These are phyloP conservation scores for Logfia minima DNA, from an alignment of 129 eudicot genomes.

Conservation along the genomic window DNA sequence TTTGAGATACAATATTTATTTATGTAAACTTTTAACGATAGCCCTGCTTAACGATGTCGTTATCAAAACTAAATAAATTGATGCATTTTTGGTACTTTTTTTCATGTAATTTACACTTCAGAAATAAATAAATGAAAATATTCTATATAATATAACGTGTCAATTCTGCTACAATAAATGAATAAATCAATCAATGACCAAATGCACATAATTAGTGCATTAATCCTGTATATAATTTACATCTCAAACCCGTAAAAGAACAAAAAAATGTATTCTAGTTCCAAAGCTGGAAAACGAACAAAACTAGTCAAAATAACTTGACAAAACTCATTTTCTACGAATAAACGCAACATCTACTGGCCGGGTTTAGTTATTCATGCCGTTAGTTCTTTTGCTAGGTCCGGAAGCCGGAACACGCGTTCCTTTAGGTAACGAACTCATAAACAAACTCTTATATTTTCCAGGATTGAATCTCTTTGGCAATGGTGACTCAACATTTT, in stretches of 20 bases:
- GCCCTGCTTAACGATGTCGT: background rate
- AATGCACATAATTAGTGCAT: conserved; percentile 31
- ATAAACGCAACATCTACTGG: background rate
- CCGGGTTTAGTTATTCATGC: conserved; percentile 15
- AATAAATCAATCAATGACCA: conserved; percentile 8
- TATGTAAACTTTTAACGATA: too few relatives aligned
- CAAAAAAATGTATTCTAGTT: conserved; percentile 9
- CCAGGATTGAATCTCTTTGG: conserved; percentile 15
- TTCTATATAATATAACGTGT: conserved; percentile 2
- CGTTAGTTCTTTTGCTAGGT: conserved; percentile 36
- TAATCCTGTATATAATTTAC: conserved; percentile 6
- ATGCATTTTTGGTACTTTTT: background rate
- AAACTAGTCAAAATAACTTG: conserved; percentile 22
- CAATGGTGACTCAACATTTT: conserved; percentile 10
- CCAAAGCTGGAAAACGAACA: conserved; percentile 19
- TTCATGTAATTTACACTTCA: background rate
- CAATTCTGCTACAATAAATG: conserved; percentile 14
- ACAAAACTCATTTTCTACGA: background rate
- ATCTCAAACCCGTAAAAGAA: conserved; percentile 5
- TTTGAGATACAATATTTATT: too few relatives aligned
- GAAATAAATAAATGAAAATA: background rate
- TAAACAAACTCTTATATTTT: conserved; percentile 30
- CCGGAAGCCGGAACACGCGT: conserved; percentile 34
- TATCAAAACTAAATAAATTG: background rate
- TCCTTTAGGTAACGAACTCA: conserved; percentile 35